Percentiles rank a stretch among this genome's conserved stretches.
phyloP scores from a whole-genome alignment of 75 land plant species.

The Picea sitchensis region DNA sequence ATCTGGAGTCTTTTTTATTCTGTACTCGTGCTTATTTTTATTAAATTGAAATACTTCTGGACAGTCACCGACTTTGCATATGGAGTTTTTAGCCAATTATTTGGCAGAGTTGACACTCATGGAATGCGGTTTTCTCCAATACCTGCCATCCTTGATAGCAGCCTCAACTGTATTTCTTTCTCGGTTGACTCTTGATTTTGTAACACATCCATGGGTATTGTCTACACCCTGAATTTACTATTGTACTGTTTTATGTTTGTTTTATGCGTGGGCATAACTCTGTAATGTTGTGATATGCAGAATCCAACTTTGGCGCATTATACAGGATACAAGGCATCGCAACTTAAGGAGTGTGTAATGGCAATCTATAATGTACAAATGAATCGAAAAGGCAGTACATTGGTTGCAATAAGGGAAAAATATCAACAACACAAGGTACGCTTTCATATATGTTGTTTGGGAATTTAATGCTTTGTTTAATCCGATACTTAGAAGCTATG shows the following conservation, averaged over 20 bases:
- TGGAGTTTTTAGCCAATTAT: slow-evolving; percentile 49
- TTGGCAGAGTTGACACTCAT: slow-evolving; percentile 62
- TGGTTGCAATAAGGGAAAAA: slow-evolving; percentile 59
- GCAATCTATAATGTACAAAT: slow-evolving; percentile 53
- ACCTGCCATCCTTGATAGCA: slow-evolving; percentile 69
- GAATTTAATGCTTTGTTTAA: no score
- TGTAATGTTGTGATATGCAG: slow-evolving; percentile 25
- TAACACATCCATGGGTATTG: slow-evolving; percentile 62
- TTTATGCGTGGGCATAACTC: not conserved
- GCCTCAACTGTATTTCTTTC: slow-evolving; percentile 68
- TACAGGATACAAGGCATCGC: slow-evolving; percentile 55
- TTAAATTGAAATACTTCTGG: not conserved
- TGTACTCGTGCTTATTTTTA: not conserved
- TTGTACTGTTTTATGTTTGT: not conserved
- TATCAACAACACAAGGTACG: slow-evolving; percentile 75
- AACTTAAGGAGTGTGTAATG: slow-evolving; percentile 55
- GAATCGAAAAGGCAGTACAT: slow-evolving; percentile 20
- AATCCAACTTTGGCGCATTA: slow-evolving; percentile 26
- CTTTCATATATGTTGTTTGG: not conserved
- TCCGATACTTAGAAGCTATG: not conserved
- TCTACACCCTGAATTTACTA: not conserved
- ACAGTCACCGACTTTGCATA: slow-evolving; percentile 41
- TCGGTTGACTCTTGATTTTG: slow-evolving; percentile 49
- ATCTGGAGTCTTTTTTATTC: not conserved
- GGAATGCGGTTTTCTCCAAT: slow-evolving; percentile 49